Evolutionary conservation across 2,329 filamentous ascomycete species (phyloP).

Genomic region (Thelonectria olida): DNA sequence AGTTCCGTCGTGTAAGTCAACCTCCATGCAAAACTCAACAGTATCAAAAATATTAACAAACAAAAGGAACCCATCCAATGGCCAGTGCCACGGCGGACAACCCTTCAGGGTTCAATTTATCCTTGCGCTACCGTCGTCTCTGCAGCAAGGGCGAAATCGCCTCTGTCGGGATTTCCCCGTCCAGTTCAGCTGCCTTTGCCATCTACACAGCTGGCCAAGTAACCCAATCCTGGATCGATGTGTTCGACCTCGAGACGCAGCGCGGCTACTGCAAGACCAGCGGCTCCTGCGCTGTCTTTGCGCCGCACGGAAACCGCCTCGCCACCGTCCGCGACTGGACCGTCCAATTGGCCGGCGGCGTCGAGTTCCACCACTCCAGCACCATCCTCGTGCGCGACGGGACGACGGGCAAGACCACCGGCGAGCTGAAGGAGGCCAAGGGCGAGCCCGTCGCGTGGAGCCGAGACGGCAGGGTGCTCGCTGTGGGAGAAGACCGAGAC

Average conservation of each 20-base stretch:
- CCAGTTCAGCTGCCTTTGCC: constrained; percentile 40
- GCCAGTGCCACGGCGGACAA: background rate
- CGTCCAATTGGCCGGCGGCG: constrained; percentile 40
- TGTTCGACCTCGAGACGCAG: constrained; percentile 42
- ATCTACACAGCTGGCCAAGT: constrained; percentile 42
- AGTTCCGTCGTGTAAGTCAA: constrained; percentile 33
- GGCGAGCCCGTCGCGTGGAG: constrained; percentile 46
- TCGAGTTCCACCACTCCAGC: constrained; percentile 43
- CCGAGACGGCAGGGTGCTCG: constrained; percentile 42
- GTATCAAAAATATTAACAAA: constrained; percentile 15
- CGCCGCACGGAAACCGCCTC: constrained; percentile 29
- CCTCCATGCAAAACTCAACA: background rate
- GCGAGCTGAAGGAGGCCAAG: constrained; percentile 44
- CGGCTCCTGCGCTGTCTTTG: constrained; percentile 45
- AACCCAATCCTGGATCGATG: constrained; percentile 48
- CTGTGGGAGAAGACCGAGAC: constrained; percentile 41
- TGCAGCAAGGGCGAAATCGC: constrained; percentile 45
- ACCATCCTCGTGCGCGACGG: constrained; percentile 45
- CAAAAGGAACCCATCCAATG: constrained; percentile 28
- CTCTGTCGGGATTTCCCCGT: constrained; percentile 43
- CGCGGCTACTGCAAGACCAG: constrained; percentile 42
- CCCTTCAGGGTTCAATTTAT: constrained; percentile 31
- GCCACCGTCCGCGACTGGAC: constrained; percentile 46
- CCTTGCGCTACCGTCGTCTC: constrained; percentile 39
- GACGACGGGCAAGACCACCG: constrained; percentile 41